Evolutionary conservation across 148 eudicot genomes (phyloP).

Genomic region (Diospyros lotus): DNA sequence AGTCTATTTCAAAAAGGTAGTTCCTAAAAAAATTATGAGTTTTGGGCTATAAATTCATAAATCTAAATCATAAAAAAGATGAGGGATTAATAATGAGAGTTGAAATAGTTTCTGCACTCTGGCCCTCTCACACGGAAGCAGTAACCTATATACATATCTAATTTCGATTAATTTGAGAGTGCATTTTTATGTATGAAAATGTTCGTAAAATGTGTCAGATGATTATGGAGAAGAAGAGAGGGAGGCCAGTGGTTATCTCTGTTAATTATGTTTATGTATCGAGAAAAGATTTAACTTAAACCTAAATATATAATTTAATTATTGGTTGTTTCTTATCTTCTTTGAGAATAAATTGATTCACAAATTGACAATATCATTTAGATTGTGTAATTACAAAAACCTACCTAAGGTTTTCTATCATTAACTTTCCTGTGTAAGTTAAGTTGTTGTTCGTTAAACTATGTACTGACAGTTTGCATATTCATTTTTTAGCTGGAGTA

Average conservation of each 20-base stretch:
- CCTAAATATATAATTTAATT: too few species aligned
- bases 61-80: too few species aligned
- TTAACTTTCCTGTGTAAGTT: not conserved
- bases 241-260: slow-evolving; percentile 54
- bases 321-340: not conserved
- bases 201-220: slow-evolving; percentile 25
- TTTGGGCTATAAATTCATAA: too few species aligned
- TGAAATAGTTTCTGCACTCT: too few species aligned
- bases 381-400: too few species aligned
- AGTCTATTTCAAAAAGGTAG: too few species aligned
- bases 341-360: not conserved
- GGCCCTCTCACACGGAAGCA: not conserved
- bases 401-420: too few species aligned
- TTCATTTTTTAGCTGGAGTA: not conserved
- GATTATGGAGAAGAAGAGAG: slow-evolving; percentile 99
- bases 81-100: too few species aligned
- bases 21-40: too few species aligned
- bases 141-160: too few species aligned
- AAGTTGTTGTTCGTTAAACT: not conserved
- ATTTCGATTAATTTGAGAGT: too few species aligned
- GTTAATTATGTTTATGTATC: not conserved
- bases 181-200: too few species aligned
- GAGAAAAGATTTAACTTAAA: not conserved
- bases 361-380: not conserved
- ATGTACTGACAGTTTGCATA: not conserved